phyloP scores from a whole-genome alignment of 768 basidiomycete species.

The Plicaturopsis crispa region DNA sequence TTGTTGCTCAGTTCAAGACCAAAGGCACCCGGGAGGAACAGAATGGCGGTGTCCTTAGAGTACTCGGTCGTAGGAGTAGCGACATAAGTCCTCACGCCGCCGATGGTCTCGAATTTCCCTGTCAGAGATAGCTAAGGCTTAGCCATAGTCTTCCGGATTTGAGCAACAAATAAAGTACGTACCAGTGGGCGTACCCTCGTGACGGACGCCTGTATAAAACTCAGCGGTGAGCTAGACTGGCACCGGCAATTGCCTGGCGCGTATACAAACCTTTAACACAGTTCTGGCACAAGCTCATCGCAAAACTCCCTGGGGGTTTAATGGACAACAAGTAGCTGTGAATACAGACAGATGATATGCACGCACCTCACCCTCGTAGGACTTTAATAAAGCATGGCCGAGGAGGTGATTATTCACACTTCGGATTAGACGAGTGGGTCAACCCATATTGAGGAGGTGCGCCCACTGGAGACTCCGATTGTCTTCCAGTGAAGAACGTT shows the following conservation, averaged over 20 bases:
- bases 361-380: too few species aligned
- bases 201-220: slow-evolving; percentile 33
- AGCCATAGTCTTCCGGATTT: slow-evolving; percentile 4
- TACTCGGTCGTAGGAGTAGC: slow-evolving; percentile 44
- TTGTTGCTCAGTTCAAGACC: slow-evolving; percentile 40
- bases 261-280: slow-evolving; percentile 41
- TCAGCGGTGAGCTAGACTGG: background rate
- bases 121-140: slow-evolving; percentile 1
- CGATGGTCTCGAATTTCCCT: slow-evolving; percentile 43
- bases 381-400: too few species aligned
- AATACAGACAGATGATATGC: too few species aligned
- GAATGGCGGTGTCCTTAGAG: slow-evolving; percentile 46
- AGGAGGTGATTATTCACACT: too few species aligned
- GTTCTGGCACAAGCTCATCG: slow-evolving; percentile 52
- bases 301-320: too few species aligned
- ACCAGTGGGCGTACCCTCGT: slow-evolving; percentile 43
- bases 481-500: too few species aligned
- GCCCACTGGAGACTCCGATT: too few species aligned
- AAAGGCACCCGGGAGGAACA: slow-evolving; percentile 47
- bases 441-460: too few species aligned
- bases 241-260: background rate
- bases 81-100: slow-evolving; percentile 43
- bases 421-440: too few species aligned
- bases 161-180: slow-evolving; percentile 1
- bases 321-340: too few species aligned